phyloP scores from a whole-genome alignment of 1,139 yeast species.

The Scheffersomyces quercinus region DNA sequence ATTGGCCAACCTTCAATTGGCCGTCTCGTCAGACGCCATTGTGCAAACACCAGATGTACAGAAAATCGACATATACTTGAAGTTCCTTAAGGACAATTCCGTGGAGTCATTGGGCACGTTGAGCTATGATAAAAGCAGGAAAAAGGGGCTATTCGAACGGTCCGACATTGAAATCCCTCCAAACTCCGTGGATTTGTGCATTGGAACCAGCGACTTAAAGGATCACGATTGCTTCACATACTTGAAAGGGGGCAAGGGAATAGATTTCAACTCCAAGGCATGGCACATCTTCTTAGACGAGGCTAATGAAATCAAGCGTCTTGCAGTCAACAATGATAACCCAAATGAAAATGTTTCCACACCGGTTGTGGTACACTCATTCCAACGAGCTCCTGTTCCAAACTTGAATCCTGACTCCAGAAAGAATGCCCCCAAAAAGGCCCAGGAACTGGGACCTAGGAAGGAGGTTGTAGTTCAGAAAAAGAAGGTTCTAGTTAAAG shows the following conservation, averaged over 20 bases:
- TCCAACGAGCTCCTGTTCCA: conserved; percentile 23
- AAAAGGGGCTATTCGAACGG: conserved; percentile 2
- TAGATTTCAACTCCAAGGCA: conserved; percentile 3
- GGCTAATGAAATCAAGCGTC: conserved; percentile 10
- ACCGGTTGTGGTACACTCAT: conserved; percentile 8
- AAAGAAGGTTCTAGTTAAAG: conserved; percentile 10
- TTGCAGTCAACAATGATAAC: conserved; percentile 1
- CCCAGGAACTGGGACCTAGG: conserved; percentile 8
- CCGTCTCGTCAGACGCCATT: too few species aligned
- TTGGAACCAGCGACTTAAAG: conserved; percentile 31
- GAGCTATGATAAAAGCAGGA: conserved; percentile 8
- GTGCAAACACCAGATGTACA: too few species aligned
- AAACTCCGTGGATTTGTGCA: conserved; percentile 22
- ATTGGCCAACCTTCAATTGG: too few species aligned
- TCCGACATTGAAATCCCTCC: background rate
- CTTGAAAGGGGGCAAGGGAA: conserved; percentile 7
- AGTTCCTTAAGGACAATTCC: conserved; percentile 10
- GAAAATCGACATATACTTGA: conserved; percentile 6
- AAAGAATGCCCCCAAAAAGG: conserved; percentile 7
- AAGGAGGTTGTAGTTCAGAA: conserved; percentile 16
- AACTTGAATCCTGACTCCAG: conserved; percentile 27
- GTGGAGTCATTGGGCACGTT: conserved; percentile 16
- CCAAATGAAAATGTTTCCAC: background rate
- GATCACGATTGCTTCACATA: conserved; percentile 35
- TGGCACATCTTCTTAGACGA: conserved; percentile 13